Evolutionary conservation across 352 stramenopile genomes (phyloP).

Genomic region (Phytopythium boreale): DNA sequence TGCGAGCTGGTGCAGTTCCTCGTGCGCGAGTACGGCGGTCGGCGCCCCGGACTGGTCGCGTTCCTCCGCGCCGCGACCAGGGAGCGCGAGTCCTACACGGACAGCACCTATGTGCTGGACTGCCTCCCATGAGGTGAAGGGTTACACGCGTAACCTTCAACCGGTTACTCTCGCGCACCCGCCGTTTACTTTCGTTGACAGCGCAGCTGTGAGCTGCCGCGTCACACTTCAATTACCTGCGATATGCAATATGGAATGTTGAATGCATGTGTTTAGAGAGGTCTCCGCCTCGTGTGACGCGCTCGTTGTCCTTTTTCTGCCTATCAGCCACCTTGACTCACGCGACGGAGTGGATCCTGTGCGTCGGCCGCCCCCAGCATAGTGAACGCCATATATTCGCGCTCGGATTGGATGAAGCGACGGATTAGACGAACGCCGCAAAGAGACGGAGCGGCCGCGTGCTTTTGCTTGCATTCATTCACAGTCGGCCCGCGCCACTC

Average conservation of each 20-base stretch:
- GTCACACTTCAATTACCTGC: background rate
- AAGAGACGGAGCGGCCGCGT: background rate
- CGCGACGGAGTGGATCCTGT: background rate
- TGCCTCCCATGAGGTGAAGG: background rate
- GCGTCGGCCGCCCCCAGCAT: background rate
- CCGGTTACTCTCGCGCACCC: background rate
- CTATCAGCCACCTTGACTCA: background rate
- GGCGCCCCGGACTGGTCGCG: background rate
- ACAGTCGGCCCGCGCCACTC: too few relatives aligned
- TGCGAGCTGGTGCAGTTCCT: constrained; percentile 1
- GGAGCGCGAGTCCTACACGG: background rate
- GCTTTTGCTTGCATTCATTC: background rate
- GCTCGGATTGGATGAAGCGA: background rate
- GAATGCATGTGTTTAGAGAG: background rate
- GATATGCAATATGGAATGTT: background rate
- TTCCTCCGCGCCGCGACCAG: background rate
- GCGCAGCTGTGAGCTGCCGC: background rate
- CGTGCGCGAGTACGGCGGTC: background rate
- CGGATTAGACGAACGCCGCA: background rate
- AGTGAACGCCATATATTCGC: background rate
- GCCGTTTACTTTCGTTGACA: background rate
- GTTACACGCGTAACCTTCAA: too few relatives aligned
- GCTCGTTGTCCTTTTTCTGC: background rate
- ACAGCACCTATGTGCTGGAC: background rate
- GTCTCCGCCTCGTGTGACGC: background rate